Conservation (phyloP, 2,329 filamentous ascomycete species). For the Trichoderma sp. region DNA sequence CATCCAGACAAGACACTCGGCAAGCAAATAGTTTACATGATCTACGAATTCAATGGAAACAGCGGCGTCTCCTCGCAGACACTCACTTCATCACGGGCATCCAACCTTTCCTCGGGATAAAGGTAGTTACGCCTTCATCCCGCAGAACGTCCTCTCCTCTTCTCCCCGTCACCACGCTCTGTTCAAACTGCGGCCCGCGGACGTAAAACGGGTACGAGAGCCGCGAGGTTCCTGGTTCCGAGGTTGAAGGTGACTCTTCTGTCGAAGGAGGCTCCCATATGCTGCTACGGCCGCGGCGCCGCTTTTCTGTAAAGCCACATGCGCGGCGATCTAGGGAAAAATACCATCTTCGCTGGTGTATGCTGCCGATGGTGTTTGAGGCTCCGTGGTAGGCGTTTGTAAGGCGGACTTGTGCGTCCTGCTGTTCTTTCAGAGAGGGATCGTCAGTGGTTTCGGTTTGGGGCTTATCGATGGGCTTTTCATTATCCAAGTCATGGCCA, state of each 20-base stretch:
- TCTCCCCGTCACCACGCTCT: conserved; percentile 65
- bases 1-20: neutral
- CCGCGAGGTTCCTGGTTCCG: conserved; percentile 19
- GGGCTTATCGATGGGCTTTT: conserved; percentile 14
- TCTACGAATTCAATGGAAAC: neutral
- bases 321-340: conserved; percentile 58
- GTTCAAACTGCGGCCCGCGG: conserved; percentile 56
- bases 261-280: conserved; percentile 15
- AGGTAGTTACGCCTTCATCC: conserved; percentile 59
- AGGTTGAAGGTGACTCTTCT: neutral
- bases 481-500: neutral
- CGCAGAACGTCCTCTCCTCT: conserved; percentile 55
- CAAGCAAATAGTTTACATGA: neutral
- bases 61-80: neutral
- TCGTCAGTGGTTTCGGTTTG: conserved; percentile 14
- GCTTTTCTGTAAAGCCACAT: conserved; percentile 52
- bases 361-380: conserved; percentile 61
- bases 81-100: conserved; percentile 41
- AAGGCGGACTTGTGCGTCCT: conserved; percentile 50
- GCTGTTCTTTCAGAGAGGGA: conserved; percentile 42
- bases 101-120: conserved; percentile 60
- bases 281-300: conserved; percentile 20
- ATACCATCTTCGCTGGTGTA: conserved; percentile 67
- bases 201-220: conserved; percentile 60
- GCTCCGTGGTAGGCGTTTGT: conserved; percentile 67